Evolutionary conservation across 768 basidiomycete species (phyloP), one percentile per base, ranked within the genome.

Genomic region (Suillus variegatus): DNA sequence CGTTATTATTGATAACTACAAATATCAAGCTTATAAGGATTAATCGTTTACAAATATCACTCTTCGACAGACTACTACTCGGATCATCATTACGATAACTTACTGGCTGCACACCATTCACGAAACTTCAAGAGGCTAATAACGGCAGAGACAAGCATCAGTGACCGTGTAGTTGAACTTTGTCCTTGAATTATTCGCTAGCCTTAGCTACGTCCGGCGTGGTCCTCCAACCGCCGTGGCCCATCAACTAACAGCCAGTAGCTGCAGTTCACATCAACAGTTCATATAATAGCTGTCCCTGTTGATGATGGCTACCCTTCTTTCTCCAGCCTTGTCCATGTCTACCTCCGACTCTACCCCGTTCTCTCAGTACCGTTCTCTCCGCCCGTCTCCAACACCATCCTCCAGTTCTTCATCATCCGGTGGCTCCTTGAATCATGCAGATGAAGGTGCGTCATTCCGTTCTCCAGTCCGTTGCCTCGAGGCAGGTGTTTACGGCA

Each of bases 381-480:
- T 77, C 64, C 67, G 62, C 12, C 74, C 76, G 6, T 76, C 75
- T 7, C 75, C 75, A 16, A 67, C 71, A 22, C 28, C 63, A 62
- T 62, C 44, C 63, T 66, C 68, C 25, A 68, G 66, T 60, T 22
- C 84, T 40, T 85, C 86, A 32, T 85, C 89, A 9, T 88, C 88
- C 41, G 84, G 80, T 63, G 64, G 79, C 41, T 88, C 88, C 32
- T 77, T 88, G 68, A 79, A 82, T 76, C 75, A 75, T 65, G 85
- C 80, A 63, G 89, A 92, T 73, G 88, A 91, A 81, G 91, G 91
- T 89, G 70, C 67, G 82, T 64, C 70, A 69, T 65, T 64, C 35
- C 60, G 41, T 20, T 28, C 25, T 43, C 12, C 25, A 43, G 16
- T 18, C 10, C 46, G 57, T 25, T 43, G 65, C 73, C 70, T 70